A percentile compares a stretch with the other conserved stretches of the same genome.
phyloP scores from a whole-genome alignment of 2,329 filamentous ascomycete genomes.

The Madurella fahalii region DNA sequence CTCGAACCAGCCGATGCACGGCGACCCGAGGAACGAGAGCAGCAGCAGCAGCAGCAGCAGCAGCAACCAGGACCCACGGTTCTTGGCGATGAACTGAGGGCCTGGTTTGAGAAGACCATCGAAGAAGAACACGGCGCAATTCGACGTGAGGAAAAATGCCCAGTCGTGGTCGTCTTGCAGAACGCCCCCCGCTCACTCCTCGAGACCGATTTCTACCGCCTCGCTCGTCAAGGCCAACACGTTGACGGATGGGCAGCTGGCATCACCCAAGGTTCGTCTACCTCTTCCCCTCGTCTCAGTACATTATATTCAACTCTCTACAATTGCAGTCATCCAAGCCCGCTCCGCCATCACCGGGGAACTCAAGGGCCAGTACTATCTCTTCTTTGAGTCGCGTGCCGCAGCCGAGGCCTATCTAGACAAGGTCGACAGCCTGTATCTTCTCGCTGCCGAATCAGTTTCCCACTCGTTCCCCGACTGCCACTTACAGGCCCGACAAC shows the following conservation, averaged over 20 bases:
- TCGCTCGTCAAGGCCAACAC: slow-evolving; percentile 58
- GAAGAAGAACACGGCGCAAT: background rate
- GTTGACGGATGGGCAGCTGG: slow-evolving; percentile 65
- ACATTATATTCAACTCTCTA: slow-evolving; percentile 15
- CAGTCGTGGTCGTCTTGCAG: slow-evolving; percentile 49
- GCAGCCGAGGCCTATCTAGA: slow-evolving; percentile 52
- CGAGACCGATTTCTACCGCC: slow-evolving; percentile 66
- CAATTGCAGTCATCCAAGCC: slow-evolving; percentile 54
- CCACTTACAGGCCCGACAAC: no score
- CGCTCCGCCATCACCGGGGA: slow-evolving; percentile 61
- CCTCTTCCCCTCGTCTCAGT: slow-evolving; percentile 8
- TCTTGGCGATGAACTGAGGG: slow-evolving; percentile 13
- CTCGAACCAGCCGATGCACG: background rate
- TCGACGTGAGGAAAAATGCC: background rate
- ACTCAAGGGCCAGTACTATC: slow-evolving; percentile 61
- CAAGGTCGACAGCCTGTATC: slow-evolving; percentile 28
- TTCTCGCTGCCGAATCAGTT: slow-evolving; percentile 31
- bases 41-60: background rate
- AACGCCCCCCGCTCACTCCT: slow-evolving; percentile 56
- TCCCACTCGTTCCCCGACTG: slow-evolving; percentile 25
- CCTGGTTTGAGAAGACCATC: slow-evolving; percentile 10
- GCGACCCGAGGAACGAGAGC: no score
- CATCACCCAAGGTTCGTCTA: slow-evolving; percentile 51
- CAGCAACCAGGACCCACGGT: background rate
- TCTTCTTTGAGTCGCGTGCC: slow-evolving; percentile 60